Percentiles rank a stretch among this genome's conserved stretches.
phyloP scores from a whole-genome alignment of 306 rosid genomes.

The Inga laurina region DNA sequence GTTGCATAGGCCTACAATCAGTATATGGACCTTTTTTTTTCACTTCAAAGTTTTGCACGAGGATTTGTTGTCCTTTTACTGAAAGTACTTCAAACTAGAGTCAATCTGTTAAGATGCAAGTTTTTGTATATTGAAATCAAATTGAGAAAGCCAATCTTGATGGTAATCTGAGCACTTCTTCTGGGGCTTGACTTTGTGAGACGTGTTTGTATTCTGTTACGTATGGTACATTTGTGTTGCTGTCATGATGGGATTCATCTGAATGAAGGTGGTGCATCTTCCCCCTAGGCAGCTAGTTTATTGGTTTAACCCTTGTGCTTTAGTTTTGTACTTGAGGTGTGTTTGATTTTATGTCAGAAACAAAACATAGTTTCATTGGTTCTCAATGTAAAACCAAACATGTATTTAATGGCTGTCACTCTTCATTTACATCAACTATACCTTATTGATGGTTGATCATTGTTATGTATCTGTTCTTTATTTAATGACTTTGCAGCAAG shows the following conservation, averaged over 20 bases:
- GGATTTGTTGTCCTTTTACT: not conserved
- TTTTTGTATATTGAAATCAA: not conserved
- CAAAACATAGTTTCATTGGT: not conserved
- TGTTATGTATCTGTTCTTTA: not conserved
- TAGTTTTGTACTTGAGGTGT: not conserved
- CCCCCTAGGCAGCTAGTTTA: not conserved
- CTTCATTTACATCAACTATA: not conserved
- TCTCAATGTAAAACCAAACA: not conserved
- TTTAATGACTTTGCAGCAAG: conserved; percentile 28
- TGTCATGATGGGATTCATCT: not conserved
- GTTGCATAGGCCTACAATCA: not conserved
- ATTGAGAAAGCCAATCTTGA: not conserved
- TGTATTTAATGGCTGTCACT: not conserved
- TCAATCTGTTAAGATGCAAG: not conserved
- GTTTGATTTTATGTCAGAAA: not conserved
- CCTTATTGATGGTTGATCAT: not conserved
- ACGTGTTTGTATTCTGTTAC: not conserved
- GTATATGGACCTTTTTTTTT: too few species aligned
- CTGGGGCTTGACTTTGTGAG: not conserved
- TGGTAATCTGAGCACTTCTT: not conserved
- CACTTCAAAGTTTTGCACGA: not conserved
- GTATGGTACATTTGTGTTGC: not conserved
- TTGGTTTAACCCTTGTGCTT: not conserved
- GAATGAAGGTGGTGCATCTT: not conserved
- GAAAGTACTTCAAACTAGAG: not conserved